Evolutionary conservation across 1,139 yeast species (phyloP).

Genomic region (Saccharomyces pastorianus): DNA sequence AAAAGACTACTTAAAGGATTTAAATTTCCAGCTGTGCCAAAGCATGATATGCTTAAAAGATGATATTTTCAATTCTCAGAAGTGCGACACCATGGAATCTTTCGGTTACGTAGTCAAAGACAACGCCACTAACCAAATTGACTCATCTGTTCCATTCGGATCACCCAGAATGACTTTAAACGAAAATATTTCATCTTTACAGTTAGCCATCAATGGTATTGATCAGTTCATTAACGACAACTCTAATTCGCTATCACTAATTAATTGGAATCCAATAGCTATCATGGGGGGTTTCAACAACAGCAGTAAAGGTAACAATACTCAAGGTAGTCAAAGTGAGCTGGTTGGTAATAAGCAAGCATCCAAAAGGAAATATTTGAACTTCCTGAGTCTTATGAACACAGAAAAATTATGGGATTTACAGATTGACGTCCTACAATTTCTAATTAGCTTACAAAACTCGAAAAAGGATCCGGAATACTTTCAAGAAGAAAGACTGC

Average conservation of each 20-base stretch:
- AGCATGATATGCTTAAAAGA: slow-evolving; percentile 12
- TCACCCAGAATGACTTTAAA: neutral
- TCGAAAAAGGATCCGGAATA: slow-evolving; percentile 10
- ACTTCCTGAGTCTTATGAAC: slow-evolving; percentile 20
- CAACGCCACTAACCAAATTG: slow-evolving; percentile 8
- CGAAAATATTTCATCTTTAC: slow-evolving; percentile 14
- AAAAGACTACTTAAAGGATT: slow-evolving; percentile 20
- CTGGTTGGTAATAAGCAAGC: neutral
- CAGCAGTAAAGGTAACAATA: neutral
- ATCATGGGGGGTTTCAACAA: slow-evolving; percentile 2
- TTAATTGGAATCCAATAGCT: neutral
- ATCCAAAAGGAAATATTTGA: slow-evolving; percentile 5
- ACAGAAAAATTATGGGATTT: slow-evolving; percentile 22
- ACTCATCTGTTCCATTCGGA: slow-evolving; percentile 20
- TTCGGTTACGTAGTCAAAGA: slow-evolving; percentile 18
- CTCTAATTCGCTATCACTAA: slow-evolving; percentile 1
- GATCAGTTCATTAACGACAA: slow-evolving; percentile 17
- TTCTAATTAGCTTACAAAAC: slow-evolving; percentile 11
- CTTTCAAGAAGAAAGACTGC: slow-evolving; percentile 22
- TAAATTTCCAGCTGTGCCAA: slow-evolving; percentile 17
- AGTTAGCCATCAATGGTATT: slow-evolving; percentile 23
- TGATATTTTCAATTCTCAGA: neutral
- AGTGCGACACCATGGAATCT: slow-evolving; percentile 1
- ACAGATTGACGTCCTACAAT: slow-evolving; percentile 18
- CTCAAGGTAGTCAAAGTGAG: neutral